A percentile compares a stretch with the other conserved stretches of the same genome.
phyloP scores from a whole-genome alignment of 2,329 filamentous ascomycete genomes.

The Sclerotinia subarctica region DNA sequence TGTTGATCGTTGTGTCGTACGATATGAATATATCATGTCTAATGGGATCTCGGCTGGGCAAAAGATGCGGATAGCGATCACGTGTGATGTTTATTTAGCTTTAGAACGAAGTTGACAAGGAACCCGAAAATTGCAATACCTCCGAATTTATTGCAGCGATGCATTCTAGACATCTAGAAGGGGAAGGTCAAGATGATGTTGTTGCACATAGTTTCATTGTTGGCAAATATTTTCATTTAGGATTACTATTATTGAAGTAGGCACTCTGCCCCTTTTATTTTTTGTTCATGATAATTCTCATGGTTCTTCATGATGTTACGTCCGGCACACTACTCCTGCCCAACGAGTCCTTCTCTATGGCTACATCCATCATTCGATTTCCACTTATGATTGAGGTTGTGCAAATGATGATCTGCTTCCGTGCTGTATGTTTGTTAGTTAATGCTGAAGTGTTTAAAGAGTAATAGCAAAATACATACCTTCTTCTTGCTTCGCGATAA shows the following conservation, averaged over 20 bases:
- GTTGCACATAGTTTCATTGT: slow-evolving; percentile 6
- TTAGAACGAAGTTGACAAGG: slow-evolving; percentile 18
- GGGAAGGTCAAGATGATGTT: neutral
- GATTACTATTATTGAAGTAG: slow-evolving; percentile 17
- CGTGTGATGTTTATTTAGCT: slow-evolving; percentile 26
- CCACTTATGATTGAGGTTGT: slow-evolving; percentile 91
- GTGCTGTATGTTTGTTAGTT: slow-evolving; percentile 45
- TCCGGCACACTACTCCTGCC: slow-evolving; percentile 36
- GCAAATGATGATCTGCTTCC: slow-evolving; percentile 83
- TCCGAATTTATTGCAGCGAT: slow-evolving; percentile 10
- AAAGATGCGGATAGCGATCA: slow-evolving; percentile 30
- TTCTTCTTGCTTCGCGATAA: slow-evolving; percentile 81
- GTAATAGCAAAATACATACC: slow-evolving; percentile 41
- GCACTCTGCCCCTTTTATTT: slow-evolving; percentile 9
- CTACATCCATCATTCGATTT: slow-evolving; percentile 81
- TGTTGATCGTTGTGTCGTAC: slow-evolving; percentile 31
- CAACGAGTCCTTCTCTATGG: slow-evolving; percentile 60
- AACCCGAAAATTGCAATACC: slow-evolving; percentile 12
- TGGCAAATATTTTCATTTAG: slow-evolving; percentile 11
- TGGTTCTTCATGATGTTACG: slow-evolving; percentile 27
- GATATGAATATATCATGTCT: slow-evolving; percentile 32
- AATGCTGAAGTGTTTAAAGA: neutral
- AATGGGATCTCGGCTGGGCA: slow-evolving; percentile 27
- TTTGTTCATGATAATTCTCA: slow-evolving; percentile 17
- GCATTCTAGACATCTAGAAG: slow-evolving; percentile 12